These are phyloP conservation scores for Bauhinia variegata DNA, from an alignment of 306 rosid species.

Conservation along the genomic window DNA sequence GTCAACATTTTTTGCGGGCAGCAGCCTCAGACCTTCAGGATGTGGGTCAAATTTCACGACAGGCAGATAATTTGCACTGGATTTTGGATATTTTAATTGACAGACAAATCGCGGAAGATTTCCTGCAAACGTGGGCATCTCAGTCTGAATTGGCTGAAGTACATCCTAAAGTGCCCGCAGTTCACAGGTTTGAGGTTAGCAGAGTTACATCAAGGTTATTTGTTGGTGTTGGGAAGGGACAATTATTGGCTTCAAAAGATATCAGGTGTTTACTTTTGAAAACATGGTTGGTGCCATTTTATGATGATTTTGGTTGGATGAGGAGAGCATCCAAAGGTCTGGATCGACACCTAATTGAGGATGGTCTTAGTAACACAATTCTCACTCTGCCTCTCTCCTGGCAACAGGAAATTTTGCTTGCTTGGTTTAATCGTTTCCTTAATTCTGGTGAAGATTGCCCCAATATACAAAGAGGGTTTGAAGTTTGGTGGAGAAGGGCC, in stretches of 20 bases:
- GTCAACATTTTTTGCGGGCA: slow-evolving; percentile 60
- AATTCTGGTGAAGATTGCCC: slow-evolving; percentile 98
- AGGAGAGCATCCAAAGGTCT: slow-evolving; percentile 88
- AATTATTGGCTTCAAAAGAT: slow-evolving; percentile 85
- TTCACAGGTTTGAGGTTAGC: slow-evolving; percentile 90
- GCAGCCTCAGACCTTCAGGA: slow-evolving; percentile 65
- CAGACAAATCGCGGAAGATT: slow-evolving; percentile 91
- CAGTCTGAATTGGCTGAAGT: slow-evolving; percentile 74
- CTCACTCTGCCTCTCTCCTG: slow-evolving; percentile 90
- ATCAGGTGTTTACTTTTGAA: slow-evolving; percentile 74
- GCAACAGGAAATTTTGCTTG: slow-evolving; percentile 94
- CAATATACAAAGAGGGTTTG: slow-evolving; percentile 92
- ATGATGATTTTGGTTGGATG: slow-evolving; percentile 98
- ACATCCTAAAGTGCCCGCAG: slow-evolving; percentile 84
- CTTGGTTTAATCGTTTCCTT: slow-evolving; percentile 93
- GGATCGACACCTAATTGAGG: slow-evolving; percentile 91
- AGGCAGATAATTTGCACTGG: slow-evolving; percentile 95
- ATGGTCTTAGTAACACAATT: slow-evolving; percentile 94
- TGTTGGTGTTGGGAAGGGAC: slow-evolving; percentile 95
- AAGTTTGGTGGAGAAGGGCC: slow-evolving; percentile 99
- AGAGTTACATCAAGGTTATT: slow-evolving; percentile 86
- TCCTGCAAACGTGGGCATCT: slow-evolving; percentile 87
- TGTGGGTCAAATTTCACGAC: slow-evolving; percentile 80
- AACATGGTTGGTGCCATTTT: slow-evolving; percentile 95
- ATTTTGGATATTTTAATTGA: slow-evolving; percentile 92